Evolutionary conservation across 345 rosid genomes (phyloP).

Genomic region (Cardamine chenopodiifolia): DNA sequence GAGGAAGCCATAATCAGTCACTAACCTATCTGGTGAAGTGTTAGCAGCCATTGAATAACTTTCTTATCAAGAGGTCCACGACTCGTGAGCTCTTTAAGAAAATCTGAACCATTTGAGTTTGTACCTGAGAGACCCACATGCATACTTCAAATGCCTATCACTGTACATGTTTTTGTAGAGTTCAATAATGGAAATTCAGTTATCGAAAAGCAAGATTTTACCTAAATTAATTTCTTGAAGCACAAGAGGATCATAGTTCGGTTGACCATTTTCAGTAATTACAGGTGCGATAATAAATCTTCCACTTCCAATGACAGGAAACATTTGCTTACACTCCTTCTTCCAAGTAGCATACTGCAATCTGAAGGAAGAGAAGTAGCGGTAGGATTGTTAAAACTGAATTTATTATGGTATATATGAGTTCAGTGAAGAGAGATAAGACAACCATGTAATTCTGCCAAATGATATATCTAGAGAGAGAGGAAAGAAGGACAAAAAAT

Average conservation of each 20-base stretch:
- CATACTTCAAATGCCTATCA: conserved; percentile 19
- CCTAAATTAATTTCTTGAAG: conserved; percentile 55
- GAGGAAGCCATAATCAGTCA: conserved; percentile 25
- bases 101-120: conserved; percentile 49
- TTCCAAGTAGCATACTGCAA: conserved; percentile 76
- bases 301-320: conserved; percentile 89
- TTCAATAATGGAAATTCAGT: background rate
- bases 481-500: conserved; percentile 4
- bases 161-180: background rate
- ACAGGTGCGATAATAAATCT: conserved; percentile 85
- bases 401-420: background rate
- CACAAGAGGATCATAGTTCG: conserved; percentile 85
- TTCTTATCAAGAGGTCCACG: conserved; percentile 73
- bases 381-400: background rate
- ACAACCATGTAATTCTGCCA: background rate
- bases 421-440: background rate
- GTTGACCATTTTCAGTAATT: conserved; percentile 75
- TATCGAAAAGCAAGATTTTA: conserved; percentile 7
- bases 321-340: conserved; percentile 67
- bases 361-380: conserved; percentile 47
- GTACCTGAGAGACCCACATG: conserved; percentile 34
- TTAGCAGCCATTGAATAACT: conserved; percentile 78
- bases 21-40: conserved; percentile 95
- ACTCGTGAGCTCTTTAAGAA: conserved; percentile 55
- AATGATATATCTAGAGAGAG: background rate